phyloP scores from a whole-genome alignment of 352 stramenopile genomes.

The Pythium phragmitis region DNA sequence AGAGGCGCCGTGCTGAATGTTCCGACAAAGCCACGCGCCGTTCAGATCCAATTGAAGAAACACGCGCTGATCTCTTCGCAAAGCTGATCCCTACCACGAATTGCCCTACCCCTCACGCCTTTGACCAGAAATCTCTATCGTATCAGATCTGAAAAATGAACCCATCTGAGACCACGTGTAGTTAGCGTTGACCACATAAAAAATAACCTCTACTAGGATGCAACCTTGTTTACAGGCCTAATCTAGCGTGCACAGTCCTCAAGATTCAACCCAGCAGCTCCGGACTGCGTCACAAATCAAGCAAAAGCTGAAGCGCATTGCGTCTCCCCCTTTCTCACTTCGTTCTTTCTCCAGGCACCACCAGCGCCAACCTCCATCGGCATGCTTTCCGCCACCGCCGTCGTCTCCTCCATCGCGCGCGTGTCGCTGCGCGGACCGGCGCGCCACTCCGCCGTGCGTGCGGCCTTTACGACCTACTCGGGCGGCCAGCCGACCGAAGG shows the following conservation, averaged over 20 bases:
- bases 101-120: background rate
- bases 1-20: slow-evolving; percentile 1
- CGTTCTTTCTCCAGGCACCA: background rate
- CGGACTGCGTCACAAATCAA: no score
- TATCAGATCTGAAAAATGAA: background rate
- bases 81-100: no score
- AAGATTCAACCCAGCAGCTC: background rate
- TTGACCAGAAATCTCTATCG: no score
- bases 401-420: slow-evolving; percentile 12
- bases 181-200: background rate
- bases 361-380: no score
- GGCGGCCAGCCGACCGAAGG: slow-evolving; percentile 86
- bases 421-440: background rate
- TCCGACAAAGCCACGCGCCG: slow-evolving; percentile 10
- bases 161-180: background rate
- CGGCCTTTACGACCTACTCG: slow-evolving; percentile 78
- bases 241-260: background rate
- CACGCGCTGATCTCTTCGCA: background rate
- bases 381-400: slow-evolving; percentile 9
- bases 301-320: slow-evolving; percentile 11
- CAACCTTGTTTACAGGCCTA: background rate
- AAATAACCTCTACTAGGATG: background rate
- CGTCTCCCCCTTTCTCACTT: background rate
- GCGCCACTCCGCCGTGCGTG: slow-evolving; percentile 4
- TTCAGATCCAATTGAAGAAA: background rate